These are phyloP conservation scores for Trypanosoma scelopori DNA, from an alignment of 208 protist species.

Conservation along the genomic window DNA sequence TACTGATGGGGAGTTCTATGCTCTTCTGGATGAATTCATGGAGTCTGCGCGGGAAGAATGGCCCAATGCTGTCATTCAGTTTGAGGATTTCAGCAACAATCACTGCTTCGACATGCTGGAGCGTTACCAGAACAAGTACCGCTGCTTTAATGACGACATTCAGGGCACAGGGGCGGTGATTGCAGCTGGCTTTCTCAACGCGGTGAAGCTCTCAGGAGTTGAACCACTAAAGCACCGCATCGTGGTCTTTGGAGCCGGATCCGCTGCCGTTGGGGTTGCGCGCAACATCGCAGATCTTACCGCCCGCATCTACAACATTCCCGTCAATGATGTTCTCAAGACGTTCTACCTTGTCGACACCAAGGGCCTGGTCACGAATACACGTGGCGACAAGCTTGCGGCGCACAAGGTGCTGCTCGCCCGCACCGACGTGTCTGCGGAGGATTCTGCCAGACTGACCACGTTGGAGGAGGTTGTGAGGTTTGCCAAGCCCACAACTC, in stretches of 20 bases:
- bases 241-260: constrained; percentile 93
- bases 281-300: constrained; percentile 89
- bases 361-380: constrained; percentile 87
- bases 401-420: constrained; percentile 90
- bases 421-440: constrained; percentile 73
- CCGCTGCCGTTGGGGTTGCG: constrained; percentile 93
- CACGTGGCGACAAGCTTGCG: constrained; percentile 81
- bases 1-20: constrained; percentile 66
- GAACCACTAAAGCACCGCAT: constrained; percentile 56
- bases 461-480: constrained; percentile 71
- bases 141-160: constrained; percentile 98
- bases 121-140: constrained; percentile 77
- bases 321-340: constrained; percentile 73
- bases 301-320: constrained; percentile 49
- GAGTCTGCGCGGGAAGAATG: constrained; percentile 58
- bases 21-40: constrained; percentile 89
- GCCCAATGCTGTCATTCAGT: constrained; percentile 87
- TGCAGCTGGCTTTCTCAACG: constrained; percentile 90
- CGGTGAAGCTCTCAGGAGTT: constrained; percentile 40
- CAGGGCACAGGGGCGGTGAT: constrained; percentile 96
- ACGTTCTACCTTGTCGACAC: constrained; percentile 92
- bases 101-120: constrained; percentile 92
- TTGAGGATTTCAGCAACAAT: constrained; percentile 95
- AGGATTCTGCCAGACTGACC: constrained; percentile 53
- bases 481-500: constrained; percentile 93